Evolutionary conservation across 257 asterid species (phyloP), one percentile per base, ranked within the genome.

Genomic region (Jaltomata sinuosa): DNA sequence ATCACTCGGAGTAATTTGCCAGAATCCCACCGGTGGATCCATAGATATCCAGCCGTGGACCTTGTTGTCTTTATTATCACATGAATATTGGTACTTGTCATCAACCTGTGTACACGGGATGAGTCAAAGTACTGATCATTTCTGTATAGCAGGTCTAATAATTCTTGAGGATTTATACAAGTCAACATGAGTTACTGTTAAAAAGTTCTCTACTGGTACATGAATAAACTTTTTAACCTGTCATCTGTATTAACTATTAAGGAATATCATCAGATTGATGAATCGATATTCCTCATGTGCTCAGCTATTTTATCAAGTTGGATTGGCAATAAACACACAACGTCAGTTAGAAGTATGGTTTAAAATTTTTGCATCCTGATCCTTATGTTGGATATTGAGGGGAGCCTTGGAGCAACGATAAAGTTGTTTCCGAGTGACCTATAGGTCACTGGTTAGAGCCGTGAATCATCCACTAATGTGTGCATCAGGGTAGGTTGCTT

Each of bases 31-130:
- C 5, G 86, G 76, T 16, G 91, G 91, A 78, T 92, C 91, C 92
- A 83, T 85, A 84, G 93, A 93, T 85, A 93, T 92, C 97, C 97
- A 94, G 32, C 97, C 97, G 11, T 94, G 97, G 62, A 91, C 95
- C 85, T 87, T 88, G 40, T 89, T 89, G 74, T 93, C 95, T 85
- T 90, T 90, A 84, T 93, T 91, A 19, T 89, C 97, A 38, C 91
- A 86, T 3, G 97, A 88, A 72, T 93, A 94, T 81, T 89, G 92
- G 81, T 94, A 94, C 85, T 94, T 94, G 87, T 94, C 98, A 84
- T 94, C 97, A 82, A 94, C 97, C 96, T 92, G 85, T 83, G 31
- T 74, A 76, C 85, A 83, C 2, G 67, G 19, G 38, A 77, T 77
- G 62, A 49, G 27, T 77, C 42, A 47, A 47, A 25, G 18, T 0